phyloP scores from a whole-genome alignment of 495 filamentous ascomycete species.

The Penicillium manginii region DNA sequence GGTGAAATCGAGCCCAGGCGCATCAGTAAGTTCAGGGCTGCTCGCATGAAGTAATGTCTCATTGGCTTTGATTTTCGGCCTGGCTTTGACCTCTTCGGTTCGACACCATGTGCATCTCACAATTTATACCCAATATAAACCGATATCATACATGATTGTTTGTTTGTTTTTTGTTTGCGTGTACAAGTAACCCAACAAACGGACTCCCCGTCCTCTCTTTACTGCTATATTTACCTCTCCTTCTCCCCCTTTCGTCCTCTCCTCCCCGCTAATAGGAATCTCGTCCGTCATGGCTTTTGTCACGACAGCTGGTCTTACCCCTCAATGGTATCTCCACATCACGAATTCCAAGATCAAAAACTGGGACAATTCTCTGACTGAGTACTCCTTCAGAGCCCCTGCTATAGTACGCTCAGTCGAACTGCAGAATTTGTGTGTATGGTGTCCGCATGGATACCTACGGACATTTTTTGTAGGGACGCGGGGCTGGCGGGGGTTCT shows the following conservation, averaged over 20 bases:
- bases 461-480: slow-evolving; percentile 10
- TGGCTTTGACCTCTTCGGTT: slow-evolving; percentile 18
- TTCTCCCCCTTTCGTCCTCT: neutral
- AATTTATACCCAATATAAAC: slow-evolving; percentile 11
- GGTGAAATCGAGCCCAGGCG: slow-evolving; percentile 68
- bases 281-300: neutral
- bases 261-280: neutral
- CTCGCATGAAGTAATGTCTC: slow-evolving; percentile 56
- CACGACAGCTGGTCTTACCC: slow-evolving; percentile 17
- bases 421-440: slow-evolving; percentile 17
- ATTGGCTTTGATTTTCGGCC: slow-evolving; percentile 4
- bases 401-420: neutral
- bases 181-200: neutral
- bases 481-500: slow-evolving; percentile 1
- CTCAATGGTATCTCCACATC: slow-evolving; percentile 3
- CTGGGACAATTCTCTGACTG: slow-evolving; percentile 28
- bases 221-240: neutral
- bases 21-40: slow-evolving; percentile 88
- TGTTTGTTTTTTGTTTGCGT: neutral
- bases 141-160: slow-evolving; percentile 5
- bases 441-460: slow-evolving; percentile 22
- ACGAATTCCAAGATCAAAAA: slow-evolving; percentile 26
- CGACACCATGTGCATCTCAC: neutral
- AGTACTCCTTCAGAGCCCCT: slow-evolving; percentile 17
- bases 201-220: neutral